Evolutionary conservation across 2,329 filamentous ascomycete species (phyloP).

Genomic region (Orbilia javanica): DNA sequence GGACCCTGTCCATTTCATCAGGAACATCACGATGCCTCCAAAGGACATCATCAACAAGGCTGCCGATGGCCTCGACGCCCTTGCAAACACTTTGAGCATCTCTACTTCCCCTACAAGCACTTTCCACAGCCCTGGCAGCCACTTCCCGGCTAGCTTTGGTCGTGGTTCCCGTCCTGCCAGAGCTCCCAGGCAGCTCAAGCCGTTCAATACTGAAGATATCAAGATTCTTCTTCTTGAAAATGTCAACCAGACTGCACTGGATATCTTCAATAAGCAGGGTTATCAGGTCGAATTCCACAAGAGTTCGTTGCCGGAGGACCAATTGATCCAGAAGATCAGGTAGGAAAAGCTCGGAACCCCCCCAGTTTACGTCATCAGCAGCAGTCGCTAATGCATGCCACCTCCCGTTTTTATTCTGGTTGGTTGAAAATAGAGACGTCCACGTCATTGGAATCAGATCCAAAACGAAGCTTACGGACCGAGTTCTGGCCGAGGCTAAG

Average conservation of each 20-base stretch:
- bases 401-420: constrained; percentile 27
- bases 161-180: constrained; percentile 63
- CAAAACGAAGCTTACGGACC: constrained; percentile 92
- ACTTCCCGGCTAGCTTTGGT: constrained; percentile 71
- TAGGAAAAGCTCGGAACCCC: constrained; percentile 66
- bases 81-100: constrained; percentile 73
- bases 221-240: constrained; percentile 97
- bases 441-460: constrained; percentile 98
- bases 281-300: constrained; percentile 97
- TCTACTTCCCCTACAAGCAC: constrained; percentile 80
- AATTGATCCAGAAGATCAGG: constrained; percentile 97
- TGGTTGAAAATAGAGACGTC: constrained; percentile 75
- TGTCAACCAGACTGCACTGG: constrained; percentile 88
- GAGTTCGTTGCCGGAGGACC: constrained; percentile 87
- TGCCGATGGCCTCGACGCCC: constrained; percentile 65
- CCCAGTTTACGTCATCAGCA: constrained; percentile 1
- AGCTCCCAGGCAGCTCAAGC: constrained; percentile 83
- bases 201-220: constrained; percentile 94
- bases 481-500: constrained; percentile 87
- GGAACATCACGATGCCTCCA: constrained; percentile 62
- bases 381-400: constrained; percentile 53
- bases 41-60: constrained; percentile 68
- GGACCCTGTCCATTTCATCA: constrained; percentile 1
- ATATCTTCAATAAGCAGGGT: constrained; percentile 85
- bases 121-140: constrained; percentile 75